Percentiles rank a stretch among this genome's conserved stretches.
phyloP scores from a whole-genome alignment of 169 alveolate genomes.

The Eimeria necatrix region DNA sequence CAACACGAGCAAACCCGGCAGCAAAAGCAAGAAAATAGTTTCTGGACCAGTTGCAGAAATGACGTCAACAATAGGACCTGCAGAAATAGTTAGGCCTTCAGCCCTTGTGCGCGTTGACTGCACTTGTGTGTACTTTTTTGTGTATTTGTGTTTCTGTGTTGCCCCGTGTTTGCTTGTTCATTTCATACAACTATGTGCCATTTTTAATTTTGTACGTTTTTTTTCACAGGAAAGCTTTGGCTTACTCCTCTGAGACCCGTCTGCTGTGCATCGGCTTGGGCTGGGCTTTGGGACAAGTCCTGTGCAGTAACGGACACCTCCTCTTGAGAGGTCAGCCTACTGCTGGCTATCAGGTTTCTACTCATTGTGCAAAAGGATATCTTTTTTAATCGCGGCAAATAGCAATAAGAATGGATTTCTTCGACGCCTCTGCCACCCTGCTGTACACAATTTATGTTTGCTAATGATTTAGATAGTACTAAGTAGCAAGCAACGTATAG shows the following conservation, averaged over 20 bases:
- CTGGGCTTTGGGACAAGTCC: slow-evolving; percentile 68
- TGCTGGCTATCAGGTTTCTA: neutral
- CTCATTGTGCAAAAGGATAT: neutral
- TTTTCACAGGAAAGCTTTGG: slow-evolving; percentile 44
- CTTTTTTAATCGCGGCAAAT: neutral
- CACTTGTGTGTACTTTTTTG: neutral
- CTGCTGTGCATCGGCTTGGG: slow-evolving; percentile 78
- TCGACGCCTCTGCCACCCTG: no score
- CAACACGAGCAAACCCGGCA: no score
- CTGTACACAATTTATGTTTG: no score
- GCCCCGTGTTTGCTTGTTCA: neutral
- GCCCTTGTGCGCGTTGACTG: no score
- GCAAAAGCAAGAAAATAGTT: no score
- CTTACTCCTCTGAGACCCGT: slow-evolving; percentile 70
- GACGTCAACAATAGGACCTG: no score
- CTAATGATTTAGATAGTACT: no score
- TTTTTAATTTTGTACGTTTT: neutral
- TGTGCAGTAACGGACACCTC: slow-evolving; percentile 55
- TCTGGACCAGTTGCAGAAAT: no score
- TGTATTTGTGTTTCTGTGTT: neutral
- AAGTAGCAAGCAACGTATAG: no score
- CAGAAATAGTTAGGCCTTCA: no score
- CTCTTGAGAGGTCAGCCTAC: slow-evolving; percentile 55
- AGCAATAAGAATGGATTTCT: no score
- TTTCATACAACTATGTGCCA: neutral